These are phyloP conservation scores for Setaria viridis DNA, from an alignment of 202 grass and related monocot species.

Conservation along the genomic window DNA sequence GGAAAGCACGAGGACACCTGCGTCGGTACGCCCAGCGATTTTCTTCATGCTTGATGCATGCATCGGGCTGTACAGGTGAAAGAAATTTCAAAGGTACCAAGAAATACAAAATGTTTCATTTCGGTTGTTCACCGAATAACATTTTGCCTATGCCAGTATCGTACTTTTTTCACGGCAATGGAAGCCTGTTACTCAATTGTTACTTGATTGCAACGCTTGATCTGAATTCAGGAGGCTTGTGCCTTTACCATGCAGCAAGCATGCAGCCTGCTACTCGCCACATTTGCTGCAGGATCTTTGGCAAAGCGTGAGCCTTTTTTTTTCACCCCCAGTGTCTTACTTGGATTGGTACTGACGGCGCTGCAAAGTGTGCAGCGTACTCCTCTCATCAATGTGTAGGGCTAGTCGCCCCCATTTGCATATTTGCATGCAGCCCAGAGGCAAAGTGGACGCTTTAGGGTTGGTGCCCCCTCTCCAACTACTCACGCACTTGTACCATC, in stretches of 20 bases:
- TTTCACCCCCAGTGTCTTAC: not conserved
- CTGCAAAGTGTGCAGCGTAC: slow-evolving; percentile 44
- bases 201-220: not conserved
- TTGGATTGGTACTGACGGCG: slow-evolving; percentile 10
- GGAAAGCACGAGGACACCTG: not conserved
- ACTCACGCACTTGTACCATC: slow-evolving; percentile 52
- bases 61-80: slow-evolving; percentile 3
- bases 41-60: no score
- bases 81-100: not conserved
- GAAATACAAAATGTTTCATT: not conserved
- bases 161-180: not conserved
- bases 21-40: no score
- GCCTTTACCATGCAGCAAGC: slow-evolving; percentile 8
- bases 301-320: slow-evolving; percentile 3
- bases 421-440: slow-evolving; percentile 45
- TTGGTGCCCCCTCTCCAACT: slow-evolving; percentile 43
- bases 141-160: not conserved
- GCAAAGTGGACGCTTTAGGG: slow-evolving; percentile 41
- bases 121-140: not conserved
- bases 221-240: slow-evolving; percentile 2
- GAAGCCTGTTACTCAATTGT: slow-evolving; percentile 4
- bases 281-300: slow-evolving; percentile 31
- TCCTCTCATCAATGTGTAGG: slow-evolving; percentile 60
- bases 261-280: not conserved
- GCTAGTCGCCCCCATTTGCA: slow-evolving; percentile 19